Percentiles rank a stretch among this genome's conserved stretches.
These are phyloP conservation scores for Aspergillus thermomutatus DNA, from an alignment of 2,329 filamentous ascomycete species.

Conservation along the genomic window DNA sequence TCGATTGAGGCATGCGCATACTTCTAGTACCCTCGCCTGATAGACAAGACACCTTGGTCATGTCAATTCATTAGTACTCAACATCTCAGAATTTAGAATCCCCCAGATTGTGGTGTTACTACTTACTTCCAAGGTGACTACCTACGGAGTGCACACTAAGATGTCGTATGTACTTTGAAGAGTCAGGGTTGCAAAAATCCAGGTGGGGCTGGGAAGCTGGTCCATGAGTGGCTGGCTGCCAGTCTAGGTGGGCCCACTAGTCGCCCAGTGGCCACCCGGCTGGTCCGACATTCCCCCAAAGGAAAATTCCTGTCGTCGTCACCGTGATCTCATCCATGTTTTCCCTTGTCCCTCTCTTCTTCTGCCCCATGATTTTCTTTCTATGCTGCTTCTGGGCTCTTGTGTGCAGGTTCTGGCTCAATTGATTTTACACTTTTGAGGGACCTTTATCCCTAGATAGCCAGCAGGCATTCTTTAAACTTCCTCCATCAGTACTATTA, in stretches of 20 bases:
- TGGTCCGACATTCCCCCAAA: constrained; percentile 17
- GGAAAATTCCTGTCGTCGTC: constrained; percentile 35
- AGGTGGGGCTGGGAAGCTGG: constrained; percentile 4
- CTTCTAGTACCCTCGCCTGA: neutral
- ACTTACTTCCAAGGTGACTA: neutral
- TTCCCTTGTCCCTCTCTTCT: constrained; percentile 2
- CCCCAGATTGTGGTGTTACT: neutral
- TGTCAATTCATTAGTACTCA: neutral
- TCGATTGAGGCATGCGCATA: neutral
- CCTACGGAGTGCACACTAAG: neutral
- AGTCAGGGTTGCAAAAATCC: neutral
- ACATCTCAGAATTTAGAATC: neutral
- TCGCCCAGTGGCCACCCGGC: constrained; percentile 21
- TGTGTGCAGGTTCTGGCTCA: neutral
- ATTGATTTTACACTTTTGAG: neutral
- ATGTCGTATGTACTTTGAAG: neutral
- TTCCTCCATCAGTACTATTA: neutral
- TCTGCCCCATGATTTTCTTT: neutral
- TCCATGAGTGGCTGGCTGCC: constrained; percentile 14
- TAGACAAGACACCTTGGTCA: too few species aligned
- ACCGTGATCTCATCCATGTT: constrained; percentile 37
- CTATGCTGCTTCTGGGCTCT: neutral
- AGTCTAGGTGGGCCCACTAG: constrained; percentile 8
- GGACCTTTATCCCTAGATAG: neutral
- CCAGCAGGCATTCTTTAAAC: neutral